Evolutionary conservation across 2,329 filamentous ascomycete genomes (phyloP).

Genomic region (Fusarium concolor): DNA sequence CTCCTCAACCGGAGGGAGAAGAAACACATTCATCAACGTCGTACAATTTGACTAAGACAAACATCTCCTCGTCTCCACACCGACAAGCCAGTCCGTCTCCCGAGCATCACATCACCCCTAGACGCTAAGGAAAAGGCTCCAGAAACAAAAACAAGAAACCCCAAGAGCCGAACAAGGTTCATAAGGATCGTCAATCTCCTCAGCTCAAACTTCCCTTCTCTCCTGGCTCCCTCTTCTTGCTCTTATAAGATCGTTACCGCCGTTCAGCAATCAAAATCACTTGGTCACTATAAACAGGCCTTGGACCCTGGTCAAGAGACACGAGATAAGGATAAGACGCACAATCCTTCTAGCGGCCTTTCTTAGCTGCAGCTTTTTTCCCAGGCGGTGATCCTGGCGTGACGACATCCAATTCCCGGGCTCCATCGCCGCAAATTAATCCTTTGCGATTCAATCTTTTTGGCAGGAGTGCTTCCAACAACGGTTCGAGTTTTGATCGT

Average conservation of each 20-base stretch:
- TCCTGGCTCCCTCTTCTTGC: slow-evolving; percentile 3
- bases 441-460: slow-evolving; percentile 3
- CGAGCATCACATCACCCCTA: slow-evolving; percentile 36
- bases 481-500: background rate
- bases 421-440: slow-evolving; percentile 21
- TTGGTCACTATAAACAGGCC: background rate
- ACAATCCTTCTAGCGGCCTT: slow-evolving; percentile 25
- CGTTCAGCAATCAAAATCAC: background rate
- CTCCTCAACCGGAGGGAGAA: slow-evolving; percentile 9
- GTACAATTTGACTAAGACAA: slow-evolving; percentile 26
- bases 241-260: background rate
- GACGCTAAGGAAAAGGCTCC: slow-evolving; percentile 32
- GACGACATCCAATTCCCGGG: slow-evolving; percentile 33
- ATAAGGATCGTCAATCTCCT: slow-evolving; percentile 33
- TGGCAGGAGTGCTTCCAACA: slow-evolving; percentile 6
- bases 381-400: slow-evolving; percentile 33
- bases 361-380: slow-evolving; percentile 27
- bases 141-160: slow-evolving; percentile 38
- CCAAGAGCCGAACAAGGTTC: slow-evolving; percentile 26
- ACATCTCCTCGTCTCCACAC: slow-evolving; percentile 24
- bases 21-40: slow-evolving; percentile 15
- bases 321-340: slow-evolving; percentile 15
- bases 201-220: background rate
- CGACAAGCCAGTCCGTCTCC: slow-evolving; percentile 27
- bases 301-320: slow-evolving; percentile 4